Base-by-base conservation (phyloP, 139 green algal species). In the Picochlorum sp. region DNA sequence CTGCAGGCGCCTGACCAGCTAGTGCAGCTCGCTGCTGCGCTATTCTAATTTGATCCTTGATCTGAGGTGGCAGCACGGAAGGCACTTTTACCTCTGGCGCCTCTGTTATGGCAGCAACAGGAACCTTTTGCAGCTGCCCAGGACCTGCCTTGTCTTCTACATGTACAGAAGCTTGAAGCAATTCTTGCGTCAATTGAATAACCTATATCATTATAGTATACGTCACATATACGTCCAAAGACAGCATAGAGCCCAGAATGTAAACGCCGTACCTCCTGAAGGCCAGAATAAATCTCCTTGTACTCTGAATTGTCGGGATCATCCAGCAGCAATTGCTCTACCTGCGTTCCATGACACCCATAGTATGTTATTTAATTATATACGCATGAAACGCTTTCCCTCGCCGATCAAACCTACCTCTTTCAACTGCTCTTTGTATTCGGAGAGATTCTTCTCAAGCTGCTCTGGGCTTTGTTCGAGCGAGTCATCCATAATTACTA, bases 231-330 rank as follows among this genome's bases (percentile, higher is more conserved):
- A 41, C 13, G 8, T 41, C 34, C 28, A 30, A 30, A 30, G 34
- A 41, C 34, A 41, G 28, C 28, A 30, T 30, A 41, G 34, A 41
- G 34, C 34, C 34, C 8, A 41, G 34, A 41, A 11, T 41, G 9
- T 11, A 41, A 41, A 41, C 34, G 8, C 18, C 28, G 15, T 45
- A 83, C 83, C 70, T 92, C 85, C 10, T 68, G 50, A 4, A 93
- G 37, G 60, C 77, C 83, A 14, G 81, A 71, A 57, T 86, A 86
- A 62, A 93, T 83, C 2, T 84, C 82, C 30, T 75, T 60, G 3
- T 90, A 80, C 67, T 93, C 86, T 15, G 73, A 74, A 72, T 90
- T 89, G 1, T 85, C 56, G 3, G 77, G 79, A 14, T 90, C 80
- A 14, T 75, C 45, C n/a, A 89, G 67, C 15, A 93, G 72, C 7